Base-by-base conservation (phyloP, 1,284 basidiomycete species). In the Trametes versicolor region DNA sequence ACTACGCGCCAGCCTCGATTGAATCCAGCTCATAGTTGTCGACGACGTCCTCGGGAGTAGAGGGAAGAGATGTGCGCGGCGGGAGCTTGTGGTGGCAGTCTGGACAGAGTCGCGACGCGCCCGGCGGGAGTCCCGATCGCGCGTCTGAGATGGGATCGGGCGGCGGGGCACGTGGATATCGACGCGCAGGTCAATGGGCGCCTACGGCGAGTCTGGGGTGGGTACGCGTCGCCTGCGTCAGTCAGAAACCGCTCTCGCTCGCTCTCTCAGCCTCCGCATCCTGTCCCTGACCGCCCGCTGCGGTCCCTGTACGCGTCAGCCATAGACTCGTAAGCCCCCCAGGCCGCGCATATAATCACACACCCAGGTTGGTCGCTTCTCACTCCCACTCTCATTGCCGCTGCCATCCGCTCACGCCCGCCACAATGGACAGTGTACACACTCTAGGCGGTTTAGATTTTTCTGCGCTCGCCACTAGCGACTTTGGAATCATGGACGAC, bases 401-500 rank as follows among this genome's bases (percentile, higher is more conserved):
- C 32, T 58, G 9, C 43, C 50, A 13, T 25, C 58, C 62, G 27
- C 60, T 41, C 49, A 55, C 60, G 50, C 41, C 43, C 43, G 47
- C 60, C 55, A 59, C 60, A 29, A 67, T 71, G 67, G 45, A 48
- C 58, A 53, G 48, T 36, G 2, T 53, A 21, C 50, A 59, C 53
- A 63, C 61, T 60, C 47, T 59, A 27, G 52, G 34, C 19, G 51
- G 56, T 21, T 41, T 67, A 45, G 62, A 65, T 41, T 32, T 56
- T 39, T 45, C 60, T 48, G 55, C 63, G 15, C 55, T 66, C 52
- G 27, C 57, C 50, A 41, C 61, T 34, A 56, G 37, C 27, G 34
- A 58, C 52, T 32, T 49, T 58, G 72, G 27, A 53, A 85, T 87
- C 54, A 85, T 87, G 83, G 84, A 87, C 41, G 84, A 86, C 62